phyloP scores from a whole-genome alignment of 23 red algal genomes.

The Gracilariopsis chorda region DNA sequence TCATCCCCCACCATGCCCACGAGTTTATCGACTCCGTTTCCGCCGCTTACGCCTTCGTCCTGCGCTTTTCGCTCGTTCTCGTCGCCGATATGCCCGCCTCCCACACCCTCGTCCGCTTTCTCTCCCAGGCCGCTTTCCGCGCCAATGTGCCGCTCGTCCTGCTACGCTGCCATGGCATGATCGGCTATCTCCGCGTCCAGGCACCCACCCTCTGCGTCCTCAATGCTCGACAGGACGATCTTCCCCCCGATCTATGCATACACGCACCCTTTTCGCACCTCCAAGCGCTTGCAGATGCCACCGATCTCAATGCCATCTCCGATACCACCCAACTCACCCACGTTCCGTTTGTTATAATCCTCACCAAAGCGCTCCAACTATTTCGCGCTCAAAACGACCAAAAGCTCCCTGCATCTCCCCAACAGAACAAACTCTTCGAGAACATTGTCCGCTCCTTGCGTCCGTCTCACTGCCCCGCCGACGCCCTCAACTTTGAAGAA shows the following conservation, averaged over 20 bases:
- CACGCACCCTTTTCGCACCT: slow-evolving; percentile 74
- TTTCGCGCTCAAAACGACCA: slow-evolving; percentile 21
- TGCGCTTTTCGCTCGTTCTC: slow-evolving; percentile 73
- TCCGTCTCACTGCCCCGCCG: slow-evolving; percentile 25
- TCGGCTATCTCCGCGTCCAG: slow-evolving; percentile 67
- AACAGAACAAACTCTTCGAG: slow-evolving; percentile 32
- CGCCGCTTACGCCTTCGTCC: slow-evolving; percentile 48
- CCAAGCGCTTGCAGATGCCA: background rate
- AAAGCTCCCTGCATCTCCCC: background rate
- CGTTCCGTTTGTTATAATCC: slow-evolving; percentile 77
- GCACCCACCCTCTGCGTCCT: slow-evolving; percentile 68
- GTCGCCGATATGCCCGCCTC: slow-evolving; percentile 45
- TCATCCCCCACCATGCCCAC: slow-evolving; percentile 3
- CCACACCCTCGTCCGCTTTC: slow-evolving; percentile 8
- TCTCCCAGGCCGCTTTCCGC: slow-evolving; percentile 61
- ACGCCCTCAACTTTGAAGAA: slow-evolving; percentile 76
- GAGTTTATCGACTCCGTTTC: slow-evolving; percentile 13
- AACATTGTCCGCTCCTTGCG: slow-evolving; percentile 14
- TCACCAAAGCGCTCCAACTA: slow-evolving; percentile 55
- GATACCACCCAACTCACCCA: slow-evolving; percentile 54
- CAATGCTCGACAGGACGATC: slow-evolving; percentile 37
- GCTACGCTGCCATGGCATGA: slow-evolving; percentile 60
- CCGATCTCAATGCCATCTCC: slow-evolving; percentile 20
- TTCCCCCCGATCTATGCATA: slow-evolving; percentile 55
- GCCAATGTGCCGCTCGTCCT: slow-evolving; percentile 76